These are phyloP conservation scores for Nannochloris sp. DNA, from an alignment of 139 green algal species.

Conservation along the genomic window DNA sequence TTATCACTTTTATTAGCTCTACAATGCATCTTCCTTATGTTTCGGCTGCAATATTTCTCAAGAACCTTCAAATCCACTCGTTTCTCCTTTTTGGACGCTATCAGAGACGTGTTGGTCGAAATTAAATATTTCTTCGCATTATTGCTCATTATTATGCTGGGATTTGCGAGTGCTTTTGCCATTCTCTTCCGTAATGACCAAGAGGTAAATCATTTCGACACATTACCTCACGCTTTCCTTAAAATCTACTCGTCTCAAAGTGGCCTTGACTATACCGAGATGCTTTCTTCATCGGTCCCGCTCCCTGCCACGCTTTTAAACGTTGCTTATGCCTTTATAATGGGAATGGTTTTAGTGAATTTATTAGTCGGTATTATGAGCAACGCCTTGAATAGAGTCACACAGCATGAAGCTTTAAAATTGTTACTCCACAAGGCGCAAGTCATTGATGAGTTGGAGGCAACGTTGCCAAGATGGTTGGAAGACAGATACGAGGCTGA, in stretches of 20 bases:
- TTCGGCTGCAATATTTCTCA: constrained; percentile 31
- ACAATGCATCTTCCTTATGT: constrained; percentile 42
- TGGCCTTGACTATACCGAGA: constrained; percentile 7
- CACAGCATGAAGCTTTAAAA: constrained; percentile 22
- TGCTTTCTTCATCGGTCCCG: background rate
- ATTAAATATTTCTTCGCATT: constrained; percentile 20
- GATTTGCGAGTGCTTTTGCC: constrained; percentile 35
- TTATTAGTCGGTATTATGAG: constrained; percentile 37
- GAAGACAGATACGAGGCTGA: background rate
- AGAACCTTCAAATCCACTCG: constrained; percentile 28
- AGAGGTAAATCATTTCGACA: constrained; percentile 3
- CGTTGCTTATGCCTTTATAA: background rate
- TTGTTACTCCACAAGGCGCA: constrained; percentile 22
- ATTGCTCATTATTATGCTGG: constrained; percentile 36
- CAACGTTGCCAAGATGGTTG: constrained; percentile 25
- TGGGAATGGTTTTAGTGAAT: constrained; percentile 37
- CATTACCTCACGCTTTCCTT: background rate
- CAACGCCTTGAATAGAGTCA: constrained; percentile 29
- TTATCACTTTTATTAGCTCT: constrained; percentile 29
- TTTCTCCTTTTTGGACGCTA: constrained; percentile 33
- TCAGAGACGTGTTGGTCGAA: constrained; percentile 12
- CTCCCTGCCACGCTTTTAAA: constrained; percentile 2
- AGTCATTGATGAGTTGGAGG: constrained; percentile 45
- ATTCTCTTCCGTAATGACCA: constrained; percentile 37
- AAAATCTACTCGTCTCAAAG: constrained; percentile 14